These are phyloP conservation scores for Rubus idaeus DNA, from an alignment of 306 rosid species.

Conservation along the genomic window DNA sequence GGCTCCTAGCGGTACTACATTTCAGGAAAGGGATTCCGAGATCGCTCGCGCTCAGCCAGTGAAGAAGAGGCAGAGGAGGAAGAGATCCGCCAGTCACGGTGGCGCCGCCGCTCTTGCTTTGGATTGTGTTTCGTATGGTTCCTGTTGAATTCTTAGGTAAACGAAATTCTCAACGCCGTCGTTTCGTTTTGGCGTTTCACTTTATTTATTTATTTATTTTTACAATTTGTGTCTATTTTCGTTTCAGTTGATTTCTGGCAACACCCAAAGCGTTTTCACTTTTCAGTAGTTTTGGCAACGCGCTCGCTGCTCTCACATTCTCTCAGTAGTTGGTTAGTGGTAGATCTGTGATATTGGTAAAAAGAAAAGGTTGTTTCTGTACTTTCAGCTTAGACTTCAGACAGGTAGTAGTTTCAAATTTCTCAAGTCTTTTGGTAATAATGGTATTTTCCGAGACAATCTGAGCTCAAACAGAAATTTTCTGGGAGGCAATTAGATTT, in stretches of 20 bases:
- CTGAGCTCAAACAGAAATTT: background rate
- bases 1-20: background rate
- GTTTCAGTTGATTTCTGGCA: background rate
- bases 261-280: background rate
- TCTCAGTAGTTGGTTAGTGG: conserved; percentile 1
- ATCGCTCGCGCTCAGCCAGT: background rate
- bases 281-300: background rate
- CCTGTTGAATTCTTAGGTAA: conserved; percentile 28
- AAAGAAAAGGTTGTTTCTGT: background rate
- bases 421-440: no score
- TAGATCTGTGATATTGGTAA: background rate
- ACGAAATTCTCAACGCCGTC: background rate
- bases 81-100: conserved; percentile 13
- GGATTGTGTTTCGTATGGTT: conserved; percentile 24
- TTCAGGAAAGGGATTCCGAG: background rate
- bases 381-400: background rate
- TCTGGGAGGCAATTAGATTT: background rate
- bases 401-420: background rate
- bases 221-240: background rate
- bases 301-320: no score
- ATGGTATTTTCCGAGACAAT: background rate
- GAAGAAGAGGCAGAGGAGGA: background rate
- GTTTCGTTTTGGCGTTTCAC: background rate
- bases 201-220: background rate
- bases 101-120: background rate